Base-by-base conservation (phyloP, 1,139 yeast genomes). In the Protomyces macrosporus region DNA sequence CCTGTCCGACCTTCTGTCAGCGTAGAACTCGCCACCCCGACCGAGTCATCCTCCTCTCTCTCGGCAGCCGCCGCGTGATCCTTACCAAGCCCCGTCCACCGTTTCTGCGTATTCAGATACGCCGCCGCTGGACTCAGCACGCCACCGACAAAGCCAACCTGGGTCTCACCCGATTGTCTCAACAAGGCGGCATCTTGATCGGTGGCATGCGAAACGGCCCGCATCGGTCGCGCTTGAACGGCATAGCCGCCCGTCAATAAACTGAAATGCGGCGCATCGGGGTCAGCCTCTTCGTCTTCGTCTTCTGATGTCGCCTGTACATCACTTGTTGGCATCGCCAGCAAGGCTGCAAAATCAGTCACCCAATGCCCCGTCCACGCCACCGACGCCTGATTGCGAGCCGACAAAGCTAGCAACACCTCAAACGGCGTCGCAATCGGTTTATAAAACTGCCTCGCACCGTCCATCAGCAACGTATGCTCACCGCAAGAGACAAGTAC, bases 371-470 rank as follows among this genome's bases (percentile, higher is more conserved):
- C 98, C 0, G 93, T 86, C 45, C 67, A 63, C 97, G 98, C 91
- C 1, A 84, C 78, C 33, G 89, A 79, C 66, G 87, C 90, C 14
- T 56, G 50, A 37, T 56, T 48, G 4, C 42, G 37, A 36, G 83
- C 84, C 67, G 82, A 81, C 65, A 95, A 77, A 0, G 98, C 96
- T 72, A 93, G 75, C 61, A 86, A 81, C 60, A 95, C 77, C 73
- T 93, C 99, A 74, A 88, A 93, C 0, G 98, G 98, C 0, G 98
- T 93, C 12, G 93, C 83, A 9, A 93, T 87, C 0, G 98, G 98
- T 73, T 87, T 90, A 76, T 84, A 90, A 72, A 87, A 93, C 67
- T 91, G 97, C 34, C 63, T 45, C 5, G 30, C 16, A 9, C 32
- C 32, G 16, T 60, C 56, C 42, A 66, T 66, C 32, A 93, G 85